Conservation (phyloP, 2,329 filamentous ascomycete species). For the Chalara sp. region DNA sequence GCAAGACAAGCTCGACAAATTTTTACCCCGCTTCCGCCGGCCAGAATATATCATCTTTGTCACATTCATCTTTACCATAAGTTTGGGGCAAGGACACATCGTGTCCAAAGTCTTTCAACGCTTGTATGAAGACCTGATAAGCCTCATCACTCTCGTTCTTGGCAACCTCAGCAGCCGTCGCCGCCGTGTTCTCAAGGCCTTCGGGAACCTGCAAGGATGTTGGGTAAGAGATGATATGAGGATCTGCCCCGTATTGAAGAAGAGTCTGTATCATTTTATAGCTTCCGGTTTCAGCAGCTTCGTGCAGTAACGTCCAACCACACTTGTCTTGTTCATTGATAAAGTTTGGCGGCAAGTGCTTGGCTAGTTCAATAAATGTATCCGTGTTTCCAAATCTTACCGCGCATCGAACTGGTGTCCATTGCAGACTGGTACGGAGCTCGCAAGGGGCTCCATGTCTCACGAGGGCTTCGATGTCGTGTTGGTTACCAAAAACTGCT, state of each 20-base stretch:
- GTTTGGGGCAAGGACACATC: neutral
- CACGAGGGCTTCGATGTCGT: neutral
- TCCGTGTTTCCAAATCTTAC: neutral
- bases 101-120: neutral
- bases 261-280: neutral
- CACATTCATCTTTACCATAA: neutral
- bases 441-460: neutral
- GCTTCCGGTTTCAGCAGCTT: conserved; percentile 1
- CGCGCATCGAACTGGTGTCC: conserved; percentile 1
- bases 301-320: conserved; percentile 3
- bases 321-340: neutral
- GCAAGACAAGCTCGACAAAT: no score
- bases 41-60: neutral
- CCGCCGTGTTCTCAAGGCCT: neutral
- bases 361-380: conserved; percentile 3
- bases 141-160: neutral
- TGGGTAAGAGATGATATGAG: neutral
- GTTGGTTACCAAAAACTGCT: neutral
- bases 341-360: neutral
- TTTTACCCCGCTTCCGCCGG: neutral
- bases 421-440: neutral
- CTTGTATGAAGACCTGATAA: neutral
- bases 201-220: neutral
- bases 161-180: neutral
- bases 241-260: conserved; percentile 2